Conservation (phyloP, 2,329 filamentous ascomycete species). For the Ascochyta rabiei region DNA sequence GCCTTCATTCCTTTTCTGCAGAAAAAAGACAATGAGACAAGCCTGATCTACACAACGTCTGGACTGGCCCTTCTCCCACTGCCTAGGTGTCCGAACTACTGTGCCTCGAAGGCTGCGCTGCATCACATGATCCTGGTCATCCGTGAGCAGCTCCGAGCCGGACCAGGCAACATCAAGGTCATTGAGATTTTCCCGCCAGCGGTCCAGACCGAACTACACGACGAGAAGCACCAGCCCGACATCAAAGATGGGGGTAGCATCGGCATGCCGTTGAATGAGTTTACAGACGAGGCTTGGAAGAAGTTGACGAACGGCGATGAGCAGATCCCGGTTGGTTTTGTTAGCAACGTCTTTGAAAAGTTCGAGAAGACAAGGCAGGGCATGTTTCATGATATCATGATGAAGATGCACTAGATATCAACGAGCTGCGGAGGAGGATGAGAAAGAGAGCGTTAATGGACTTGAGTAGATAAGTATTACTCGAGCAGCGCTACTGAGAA, state of each 20-base stretch:
- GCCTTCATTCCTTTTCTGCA: constrained; percentile 59
- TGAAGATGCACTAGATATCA: constrained; percentile 22
- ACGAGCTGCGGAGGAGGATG: not conserved
- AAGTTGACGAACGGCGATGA: constrained; percentile 56
- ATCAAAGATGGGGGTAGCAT: constrained; percentile 57
- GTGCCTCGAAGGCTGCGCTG: constrained; percentile 61
- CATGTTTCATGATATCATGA: constrained; percentile 32
- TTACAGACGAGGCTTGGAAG: constrained; percentile 57
- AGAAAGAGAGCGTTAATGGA: not conserved
- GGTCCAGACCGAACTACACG: constrained; percentile 63
- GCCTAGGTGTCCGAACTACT: constrained; percentile 58
- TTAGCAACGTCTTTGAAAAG: constrained; percentile 49
- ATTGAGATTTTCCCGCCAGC: constrained; percentile 62
- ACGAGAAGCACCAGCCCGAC: constrained; percentile 61
- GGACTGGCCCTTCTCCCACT: constrained; percentile 58
- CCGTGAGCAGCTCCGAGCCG: constrained; percentile 57
- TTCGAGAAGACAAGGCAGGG: constrained; percentile 59
- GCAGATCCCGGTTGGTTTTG: constrained; percentile 58
- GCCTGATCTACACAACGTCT: constrained; percentile 57
- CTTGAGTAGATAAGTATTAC: no score
- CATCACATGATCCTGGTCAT: constrained; percentile 61
- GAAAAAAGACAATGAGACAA: constrained; percentile 51
- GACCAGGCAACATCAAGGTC: constrained; percentile 57
- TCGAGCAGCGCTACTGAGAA: not conserved
- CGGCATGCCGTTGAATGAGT: constrained; percentile 61